These are phyloP conservation scores for Ramaria rubella DNA, from an alignment of 768 basidiomycete species.

Conservation along the genomic window DNA sequence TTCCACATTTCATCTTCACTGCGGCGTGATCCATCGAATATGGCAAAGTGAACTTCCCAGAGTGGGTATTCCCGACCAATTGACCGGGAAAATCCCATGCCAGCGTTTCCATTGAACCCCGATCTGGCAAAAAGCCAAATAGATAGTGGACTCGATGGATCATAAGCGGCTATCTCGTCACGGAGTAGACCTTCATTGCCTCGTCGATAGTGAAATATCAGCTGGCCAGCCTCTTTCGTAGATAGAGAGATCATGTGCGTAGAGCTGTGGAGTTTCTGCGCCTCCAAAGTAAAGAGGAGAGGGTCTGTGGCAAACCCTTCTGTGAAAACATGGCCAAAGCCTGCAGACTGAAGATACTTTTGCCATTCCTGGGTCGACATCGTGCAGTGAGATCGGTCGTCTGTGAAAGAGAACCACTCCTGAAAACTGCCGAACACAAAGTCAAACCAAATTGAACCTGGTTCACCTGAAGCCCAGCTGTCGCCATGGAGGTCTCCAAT, in stretches of 20 bases:
- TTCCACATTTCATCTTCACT: constrained; percentile 9
- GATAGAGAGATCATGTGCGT: background rate
- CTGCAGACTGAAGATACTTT: background rate
- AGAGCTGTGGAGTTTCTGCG: background rate
- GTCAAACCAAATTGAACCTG: constrained; percentile 14
- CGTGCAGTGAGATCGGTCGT: constrained; percentile 9
- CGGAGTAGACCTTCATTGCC: constrained; percentile 19
- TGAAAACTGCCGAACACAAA: constrained; percentile 12
- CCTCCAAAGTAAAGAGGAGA: constrained; percentile 9
- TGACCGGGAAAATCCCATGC: constrained; percentile 26
- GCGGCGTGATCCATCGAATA: constrained; percentile 21
- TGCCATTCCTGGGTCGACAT: background rate
- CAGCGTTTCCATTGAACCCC: constrained; percentile 26
- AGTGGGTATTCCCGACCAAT: constrained; percentile 26
- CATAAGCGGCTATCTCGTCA: constrained; percentile 8
- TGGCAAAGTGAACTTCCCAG: constrained; percentile 25
- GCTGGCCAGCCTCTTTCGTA: background rate
- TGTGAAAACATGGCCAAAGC: background rate
- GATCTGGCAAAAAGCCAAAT: constrained; percentile 27
- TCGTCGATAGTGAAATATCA: constrained; percentile 14
- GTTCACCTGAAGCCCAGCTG: constrained; percentile 1
- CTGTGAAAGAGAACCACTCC: constrained; percentile 15
- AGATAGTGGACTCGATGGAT: constrained; percentile 10
- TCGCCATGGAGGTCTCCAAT: constrained; percentile 15
- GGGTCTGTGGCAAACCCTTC: constrained; percentile 5